Evolutionary conservation across 2,329 filamentous ascomycete genomes (phyloP).

Genomic region (Pseudovirgaria hyperparasitica): DNA sequence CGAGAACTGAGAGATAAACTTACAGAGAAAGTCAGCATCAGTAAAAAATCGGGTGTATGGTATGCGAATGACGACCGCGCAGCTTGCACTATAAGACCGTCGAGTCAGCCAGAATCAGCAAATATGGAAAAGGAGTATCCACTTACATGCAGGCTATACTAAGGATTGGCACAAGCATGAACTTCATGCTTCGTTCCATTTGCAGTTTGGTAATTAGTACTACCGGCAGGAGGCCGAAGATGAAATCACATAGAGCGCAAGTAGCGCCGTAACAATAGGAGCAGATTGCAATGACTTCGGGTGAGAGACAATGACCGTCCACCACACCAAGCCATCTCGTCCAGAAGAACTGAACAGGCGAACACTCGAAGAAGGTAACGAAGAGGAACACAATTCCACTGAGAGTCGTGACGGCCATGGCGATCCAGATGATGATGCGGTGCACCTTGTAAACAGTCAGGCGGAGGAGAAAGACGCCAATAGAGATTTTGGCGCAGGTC

Average conservation of each 20-base stretch:
- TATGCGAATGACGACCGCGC: too few relatives aligned
- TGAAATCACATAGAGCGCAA: slow-evolving; percentile 35
- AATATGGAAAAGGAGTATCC: too few relatives aligned
- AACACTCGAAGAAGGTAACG: slow-evolving; percentile 38
- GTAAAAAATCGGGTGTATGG: too few relatives aligned
- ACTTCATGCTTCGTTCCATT: slow-evolving; percentile 17
- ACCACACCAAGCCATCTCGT: slow-evolving; percentile 22
- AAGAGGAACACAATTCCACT: slow-evolving; percentile 32
- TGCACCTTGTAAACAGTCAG: slow-evolving; percentile 17
- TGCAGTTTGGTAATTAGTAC: slow-evolving; percentile 39
- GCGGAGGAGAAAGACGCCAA: slow-evolving; percentile 21
- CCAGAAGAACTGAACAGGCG: slow-evolving; percentile 38
- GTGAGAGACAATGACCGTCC: slow-evolving; percentile 28
- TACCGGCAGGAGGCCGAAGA: slow-evolving; percentile 37
- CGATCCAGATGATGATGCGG: slow-evolving; percentile 22
- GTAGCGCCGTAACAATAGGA: slow-evolving; percentile 36
- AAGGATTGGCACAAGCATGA: slow-evolving; percentile 6
- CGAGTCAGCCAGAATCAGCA: too few relatives aligned
- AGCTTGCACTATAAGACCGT: too few relatives aligned
- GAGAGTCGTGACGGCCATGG: slow-evolving; percentile 20
- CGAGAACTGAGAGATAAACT: too few relatives aligned
- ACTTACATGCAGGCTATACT: slow-evolving; percentile 7
- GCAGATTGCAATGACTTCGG: slow-evolving; percentile 27
- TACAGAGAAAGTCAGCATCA: too few relatives aligned
- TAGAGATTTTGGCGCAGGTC: too few relatives aligned